Percentiles rank a stretch among this genome's conserved stretches.
These are phyloP conservation scores for Halophytophthora polymorphica DNA, from an alignment of 352 stramenopile species.

Conservation along the genomic window DNA sequence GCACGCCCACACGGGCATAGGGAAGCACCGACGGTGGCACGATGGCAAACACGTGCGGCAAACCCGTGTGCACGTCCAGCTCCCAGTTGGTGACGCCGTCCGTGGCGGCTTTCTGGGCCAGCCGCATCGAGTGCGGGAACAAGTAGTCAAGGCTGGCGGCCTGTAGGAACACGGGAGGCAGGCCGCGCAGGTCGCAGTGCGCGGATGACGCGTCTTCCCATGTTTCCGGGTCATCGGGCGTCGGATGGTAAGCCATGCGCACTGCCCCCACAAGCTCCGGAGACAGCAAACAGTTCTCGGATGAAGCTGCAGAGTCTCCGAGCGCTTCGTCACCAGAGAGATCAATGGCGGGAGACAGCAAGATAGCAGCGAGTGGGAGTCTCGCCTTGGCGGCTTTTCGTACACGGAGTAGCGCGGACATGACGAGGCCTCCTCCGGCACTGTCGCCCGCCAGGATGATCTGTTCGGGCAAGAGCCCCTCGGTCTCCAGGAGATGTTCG, in stretches of 20 bases:
- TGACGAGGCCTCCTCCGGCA: constrained; percentile 29
- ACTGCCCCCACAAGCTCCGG: constrained; percentile 12
- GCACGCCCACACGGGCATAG: constrained; percentile 23
- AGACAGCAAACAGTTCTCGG: constrained; percentile 39
- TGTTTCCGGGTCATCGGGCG: constrained; percentile 9
- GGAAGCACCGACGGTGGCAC: constrained; percentile 32
- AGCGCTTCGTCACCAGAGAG: constrained; percentile 5
- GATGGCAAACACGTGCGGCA: constrained; percentile 35
- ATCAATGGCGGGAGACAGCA: constrained; percentile 26
- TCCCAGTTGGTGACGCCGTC: constrained; percentile 33
- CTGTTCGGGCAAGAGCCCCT: constrained; percentile 19
- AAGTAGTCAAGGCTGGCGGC: constrained; percentile 29
- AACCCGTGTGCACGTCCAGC: constrained; percentile 30
- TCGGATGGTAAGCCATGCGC: constrained; percentile 17
- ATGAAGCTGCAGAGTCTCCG: too few species aligned
- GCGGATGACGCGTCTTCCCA: constrained; percentile 32
- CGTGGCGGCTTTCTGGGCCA: constrained; percentile 21
- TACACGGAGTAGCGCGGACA: constrained; percentile 34
- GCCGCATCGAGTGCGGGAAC: constrained; percentile 19
- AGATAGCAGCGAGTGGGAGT: constrained; percentile 29
- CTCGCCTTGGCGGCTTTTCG: constrained; percentile 4
- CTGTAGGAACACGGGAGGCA: constrained; percentile 40
- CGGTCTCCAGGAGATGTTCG: constrained; percentile 27
- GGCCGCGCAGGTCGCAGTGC: constrained; percentile 32
- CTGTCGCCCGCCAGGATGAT: constrained; percentile 45